Evolutionary conservation across 495 filamentous ascomycete species (phyloP).

Genomic region (Penicillium simplicissimum): DNA sequence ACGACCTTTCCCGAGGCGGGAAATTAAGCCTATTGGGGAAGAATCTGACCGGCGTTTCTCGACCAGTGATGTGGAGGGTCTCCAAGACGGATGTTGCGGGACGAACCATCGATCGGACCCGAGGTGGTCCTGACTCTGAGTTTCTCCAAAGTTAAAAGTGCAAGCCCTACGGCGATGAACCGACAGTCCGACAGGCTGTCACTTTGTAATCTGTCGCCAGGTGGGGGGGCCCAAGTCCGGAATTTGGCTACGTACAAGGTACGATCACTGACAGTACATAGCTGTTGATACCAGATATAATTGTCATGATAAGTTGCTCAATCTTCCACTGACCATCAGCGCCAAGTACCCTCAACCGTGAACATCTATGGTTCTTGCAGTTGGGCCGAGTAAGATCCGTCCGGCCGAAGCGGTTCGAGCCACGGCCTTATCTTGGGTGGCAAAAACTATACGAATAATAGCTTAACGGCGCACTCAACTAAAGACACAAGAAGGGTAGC

Average conservation of each 20-base stretch:
- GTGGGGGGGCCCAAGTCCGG: background rate
- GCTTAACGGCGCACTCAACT: background rate
- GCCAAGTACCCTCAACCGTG: too few relatives aligned
- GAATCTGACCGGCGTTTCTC: background rate
- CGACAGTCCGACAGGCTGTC: background rate
- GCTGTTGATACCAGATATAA: background rate
- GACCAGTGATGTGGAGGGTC: background rate
- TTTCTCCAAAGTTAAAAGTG: background rate
- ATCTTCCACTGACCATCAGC: too few relatives aligned
- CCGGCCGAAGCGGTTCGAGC: slow-evolving; percentile 3
- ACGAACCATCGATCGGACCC: too few relatives aligned
- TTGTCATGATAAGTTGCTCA: background rate
- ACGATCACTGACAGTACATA: background rate
- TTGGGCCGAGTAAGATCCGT: slow-evolving; percentile 3
- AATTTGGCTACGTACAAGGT: background rate
- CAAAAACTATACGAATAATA: slow-evolving; percentile 7
- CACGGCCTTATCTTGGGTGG: slow-evolving; percentile 5
- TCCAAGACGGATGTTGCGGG: too few relatives aligned
- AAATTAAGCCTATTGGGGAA: slow-evolving; percentile 2
- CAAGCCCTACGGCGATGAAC: background rate
- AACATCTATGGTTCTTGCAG: background rate
- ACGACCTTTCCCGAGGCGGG: background rate
- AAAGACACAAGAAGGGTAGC: slow-evolving; percentile 3
- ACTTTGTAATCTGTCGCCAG: background rate
- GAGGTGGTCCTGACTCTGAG: background rate